These are phyloP conservation scores for Picochlorum sp. DNA, from an alignment of 139 green algal species.

Conservation along the genomic window DNA sequence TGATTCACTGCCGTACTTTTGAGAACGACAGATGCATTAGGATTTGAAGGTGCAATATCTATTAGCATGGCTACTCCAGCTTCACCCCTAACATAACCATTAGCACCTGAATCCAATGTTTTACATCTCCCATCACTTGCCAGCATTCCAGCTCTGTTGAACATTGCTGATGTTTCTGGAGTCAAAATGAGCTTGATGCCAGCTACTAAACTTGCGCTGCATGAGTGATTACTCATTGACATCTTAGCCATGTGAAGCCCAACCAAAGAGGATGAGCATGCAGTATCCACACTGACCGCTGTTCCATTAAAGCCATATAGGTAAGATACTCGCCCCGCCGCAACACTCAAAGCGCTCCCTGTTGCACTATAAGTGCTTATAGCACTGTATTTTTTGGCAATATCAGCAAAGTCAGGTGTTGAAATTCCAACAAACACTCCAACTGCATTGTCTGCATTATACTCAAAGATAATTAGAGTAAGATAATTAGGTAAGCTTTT, in stretches of 20 bases:
- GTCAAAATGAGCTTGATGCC: conserved; percentile 62
- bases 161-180: conserved; percentile 35
- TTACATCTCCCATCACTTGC: conserved; percentile 59
- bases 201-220: conserved; percentile 23
- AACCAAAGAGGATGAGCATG: conserved; percentile 66
- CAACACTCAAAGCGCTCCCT: conserved; percentile 39
- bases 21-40: conserved; percentile 17
- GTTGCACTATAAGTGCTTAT: conserved; percentile 8
- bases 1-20: conserved; percentile 57
- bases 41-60: too few relatives aligned
- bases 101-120: conserved; percentile 49
- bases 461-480: neutral
- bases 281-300: conserved; percentile 29
- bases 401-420: conserved; percentile 28
- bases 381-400: conserved; percentile 11
- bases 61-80: conserved; percentile 25
- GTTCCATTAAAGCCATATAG: conserved; percentile 26
- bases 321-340: conserved; percentile 35
- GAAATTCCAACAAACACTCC: conserved; percentile 37
- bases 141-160: conserved; percentile 52
- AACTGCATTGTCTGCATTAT: neutral
- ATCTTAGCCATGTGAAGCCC: conserved; percentile 47
- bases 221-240: conserved; percentile 4
- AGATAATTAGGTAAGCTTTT: neutral
- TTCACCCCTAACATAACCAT: conserved; percentile 65